A percentile compares a stretch with the other conserved stretches of the same genome.
phyloP scores from a whole-genome alignment of 441 rosid genomes.

The Pelargonium australe region DNA sequence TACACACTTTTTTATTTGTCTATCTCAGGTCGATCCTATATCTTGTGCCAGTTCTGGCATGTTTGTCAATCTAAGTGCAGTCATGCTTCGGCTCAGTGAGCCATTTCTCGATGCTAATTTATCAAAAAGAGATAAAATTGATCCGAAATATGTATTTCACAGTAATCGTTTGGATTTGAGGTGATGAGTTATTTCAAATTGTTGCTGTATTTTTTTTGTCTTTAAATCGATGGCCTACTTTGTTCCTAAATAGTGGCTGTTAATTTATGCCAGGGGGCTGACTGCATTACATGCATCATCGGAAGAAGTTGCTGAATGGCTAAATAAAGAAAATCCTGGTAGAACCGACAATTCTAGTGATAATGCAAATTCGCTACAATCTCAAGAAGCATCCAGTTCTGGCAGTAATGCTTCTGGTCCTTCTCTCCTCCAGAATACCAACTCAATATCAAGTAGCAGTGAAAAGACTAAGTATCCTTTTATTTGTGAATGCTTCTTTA shows the following conservation, averaged over 20 bases:
- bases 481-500: slow-evolving; percentile 96
- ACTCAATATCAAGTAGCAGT: slow-evolving; percentile 34
- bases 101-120: slow-evolving; percentile 83
- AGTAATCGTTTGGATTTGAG: slow-evolving; percentile 69
- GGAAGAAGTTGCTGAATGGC: slow-evolving; percentile 87
- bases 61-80: slow-evolving; percentile 94
- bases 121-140: slow-evolving; percentile 77
- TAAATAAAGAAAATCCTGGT: slow-evolving; percentile 39
- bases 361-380: slow-evolving; percentile 21
- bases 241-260: slow-evolving; percentile 20
- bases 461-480: slow-evolving; percentile 49
- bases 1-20: slow-evolving; percentile 9
- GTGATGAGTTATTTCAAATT: slow-evolving; percentile 28
- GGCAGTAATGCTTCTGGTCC: slow-evolving; percentile 34
- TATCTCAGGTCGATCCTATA: slow-evolving; percentile 73
- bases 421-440: slow-evolving; percentile 21
- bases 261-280: slow-evolving; percentile 45
- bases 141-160: slow-evolving; percentile 67
- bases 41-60: slow-evolving; percentile 97
- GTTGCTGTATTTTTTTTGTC: background rate
- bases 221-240: slow-evolving; percentile 5
- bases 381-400: slow-evolving; percentile 77
- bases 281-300: slow-evolving; percentile 88
- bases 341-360: slow-evolving; percentile 16
- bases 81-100: slow-evolving; percentile 85